Conservation (phyloP, 495 filamentous ascomycete species). For the Oidiodendron maius region DNA sequence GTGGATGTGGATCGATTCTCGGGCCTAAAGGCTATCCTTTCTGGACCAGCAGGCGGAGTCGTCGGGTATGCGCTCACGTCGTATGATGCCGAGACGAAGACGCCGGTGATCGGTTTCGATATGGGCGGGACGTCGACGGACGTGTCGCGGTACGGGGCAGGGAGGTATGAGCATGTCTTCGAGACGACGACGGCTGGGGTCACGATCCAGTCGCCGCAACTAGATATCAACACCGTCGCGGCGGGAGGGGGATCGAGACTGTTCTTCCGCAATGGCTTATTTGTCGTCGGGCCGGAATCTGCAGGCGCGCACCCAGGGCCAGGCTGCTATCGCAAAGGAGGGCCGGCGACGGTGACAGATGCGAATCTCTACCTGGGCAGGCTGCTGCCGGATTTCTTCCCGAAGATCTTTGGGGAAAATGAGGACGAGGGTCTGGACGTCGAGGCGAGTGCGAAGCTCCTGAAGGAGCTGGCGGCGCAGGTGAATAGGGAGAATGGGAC, state of each 20-base stretch:
- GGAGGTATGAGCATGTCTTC: constrained; percentile 93
- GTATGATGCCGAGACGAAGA: constrained; percentile 70
- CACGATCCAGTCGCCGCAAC: constrained; percentile 88
- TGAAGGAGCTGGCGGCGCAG: constrained; percentile 69
- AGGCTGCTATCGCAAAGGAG: constrained; percentile 91
- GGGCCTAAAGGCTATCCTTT: constrained; percentile 69
- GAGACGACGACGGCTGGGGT: constrained; percentile 96
- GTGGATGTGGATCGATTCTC: constrained; percentile 73
- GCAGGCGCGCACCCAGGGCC: constrained; percentile 91
- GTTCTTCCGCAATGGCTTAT: constrained; percentile 86
- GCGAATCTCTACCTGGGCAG: constrained; percentile 88
- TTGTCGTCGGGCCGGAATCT: constrained; percentile 94
- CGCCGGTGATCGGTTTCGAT: constrained; percentile 92
- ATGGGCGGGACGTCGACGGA: constrained; percentile 97
- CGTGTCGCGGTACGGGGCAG: constrained; percentile 83
- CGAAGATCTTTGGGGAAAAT: constrained; percentile 90
- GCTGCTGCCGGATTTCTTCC: constrained; percentile 89
- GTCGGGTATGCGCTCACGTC: constrained; percentile 89
- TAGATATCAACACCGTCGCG: constrained; percentile 97
- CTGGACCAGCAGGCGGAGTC: constrained; percentile 75
- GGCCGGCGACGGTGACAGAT: constrained; percentile 88
- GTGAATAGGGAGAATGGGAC: constrained; percentile 59
- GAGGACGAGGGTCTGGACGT: constrained; percentile 84
- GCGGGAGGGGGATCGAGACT: constrained; percentile 88
- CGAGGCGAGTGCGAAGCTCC: constrained; percentile 67